Evolutionary conservation across 1,139 yeast species (phyloP), one percentile per base, ranked within the genome.

Genomic region (Groenewaldozyma auringiensis): DNA sequence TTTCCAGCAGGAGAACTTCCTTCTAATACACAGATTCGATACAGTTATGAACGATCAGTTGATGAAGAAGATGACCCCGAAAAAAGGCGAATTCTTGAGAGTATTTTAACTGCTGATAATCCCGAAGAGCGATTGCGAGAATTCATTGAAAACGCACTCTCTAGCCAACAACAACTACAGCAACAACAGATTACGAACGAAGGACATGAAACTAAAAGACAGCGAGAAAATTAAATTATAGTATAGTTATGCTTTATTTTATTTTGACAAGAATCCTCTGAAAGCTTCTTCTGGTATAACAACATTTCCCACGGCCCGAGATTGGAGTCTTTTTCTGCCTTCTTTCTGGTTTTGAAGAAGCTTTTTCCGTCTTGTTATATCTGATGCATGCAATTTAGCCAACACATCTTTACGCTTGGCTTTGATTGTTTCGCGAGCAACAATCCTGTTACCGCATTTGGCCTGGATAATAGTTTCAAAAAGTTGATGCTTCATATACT

Each of bases 401-500:
- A 94, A 72, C 17, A 92, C 98, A 64, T 92, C 98, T 65, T 92
- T 92, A 52, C 96, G 71, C 59, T 85, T 78, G 2, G 97, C 97
- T 61, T 86, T 86, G 53, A 92, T 85, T 0, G 97, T 89, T 60
- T 92, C 96, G 52, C 98, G 71, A 0, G 97, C 96, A 11, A 92
- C 74, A 21, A 87, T 80, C 58, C 83, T 81, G 56, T 78, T 79
- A 47, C 81, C 83, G n/a, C 94, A 92, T 54, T 77, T 75, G 2
- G 97, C 96, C 61, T 92, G 98, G 50, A 92, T 84, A 6, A 92
- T 82, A 34, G 92, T 95, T 62, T 92, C 98, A 60, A 84, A 92
- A 49, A 89, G 75, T 61, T 92, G 96, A 49, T 82, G 80, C 49
- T 80, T 72, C 47, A 92, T 71, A 59, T 76, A 87, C 57, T 84